Percentiles rank a stretch among this genome's conserved stretches.
These are phyloP conservation scores for Mikania micrantha DNA, from an alignment of 129 eudicot species.

Conservation along the genomic window DNA sequence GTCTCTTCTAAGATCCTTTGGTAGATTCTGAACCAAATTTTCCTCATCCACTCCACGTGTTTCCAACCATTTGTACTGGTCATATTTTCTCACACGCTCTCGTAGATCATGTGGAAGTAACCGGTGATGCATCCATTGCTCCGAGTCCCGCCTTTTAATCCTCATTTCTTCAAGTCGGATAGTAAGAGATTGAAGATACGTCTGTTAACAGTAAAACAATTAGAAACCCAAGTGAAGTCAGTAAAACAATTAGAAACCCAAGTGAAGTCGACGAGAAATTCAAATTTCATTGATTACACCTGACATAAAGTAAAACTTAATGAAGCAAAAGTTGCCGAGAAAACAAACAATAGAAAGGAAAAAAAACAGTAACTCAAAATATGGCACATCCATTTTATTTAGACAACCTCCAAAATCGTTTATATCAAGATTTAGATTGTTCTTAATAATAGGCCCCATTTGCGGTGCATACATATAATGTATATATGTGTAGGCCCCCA, in stretches of 20 bases:
- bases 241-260: too few species aligned
- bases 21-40: conserved; percentile 70
- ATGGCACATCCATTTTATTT: not conserved
- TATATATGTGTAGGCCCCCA: too few species aligned
- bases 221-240: not conserved
- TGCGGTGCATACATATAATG: too few species aligned
- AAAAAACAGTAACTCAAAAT: not conserved
- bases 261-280: not conserved
- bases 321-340: not conserved
- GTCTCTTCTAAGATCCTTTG: conserved; percentile 97
- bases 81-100: conserved; percentile 87
- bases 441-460: not conserved
- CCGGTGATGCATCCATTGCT: conserved; percentile 99
- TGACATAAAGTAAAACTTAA: not conserved
- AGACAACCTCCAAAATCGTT: not conserved
- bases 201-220: conserved; percentile 38
- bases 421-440: not conserved
- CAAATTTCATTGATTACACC: not conserved
- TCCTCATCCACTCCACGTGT: conserved; percentile 98
- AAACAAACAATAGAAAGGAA: not conserved
- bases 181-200: conserved; percentile 95
- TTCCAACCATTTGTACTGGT: conserved; percentile 96
- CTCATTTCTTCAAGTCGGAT: conserved; percentile 99
- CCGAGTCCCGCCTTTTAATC: conserved; percentile 93
- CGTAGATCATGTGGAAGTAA: conserved; percentile 85